phyloP scores from a whole-genome alignment of 148 eudicot genomes.

The Silene latifolia region DNA sequence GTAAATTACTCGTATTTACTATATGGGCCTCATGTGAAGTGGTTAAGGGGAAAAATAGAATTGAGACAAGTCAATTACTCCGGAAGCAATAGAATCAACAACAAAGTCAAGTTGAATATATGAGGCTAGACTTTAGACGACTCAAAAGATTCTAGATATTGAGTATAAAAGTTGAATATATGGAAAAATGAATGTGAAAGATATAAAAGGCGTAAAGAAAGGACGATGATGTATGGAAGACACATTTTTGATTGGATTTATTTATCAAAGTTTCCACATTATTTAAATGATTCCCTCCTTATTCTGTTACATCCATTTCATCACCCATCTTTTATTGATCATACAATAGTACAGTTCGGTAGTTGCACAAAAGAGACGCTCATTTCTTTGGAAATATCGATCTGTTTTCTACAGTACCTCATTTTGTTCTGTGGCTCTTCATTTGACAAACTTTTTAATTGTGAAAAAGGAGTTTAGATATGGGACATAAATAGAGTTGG shows the following conservation, averaged over 20 bases:
- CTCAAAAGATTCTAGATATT: slow-evolving; percentile 21
- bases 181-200: not conserved
- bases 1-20: too few relatives aligned
- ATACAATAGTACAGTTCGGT: not conserved
- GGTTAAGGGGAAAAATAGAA: too few relatives aligned
- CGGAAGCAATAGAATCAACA: not conserved
- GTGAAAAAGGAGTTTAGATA: too few relatives aligned
- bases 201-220: not conserved
- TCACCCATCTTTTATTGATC: not conserved
- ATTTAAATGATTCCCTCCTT: not conserved
- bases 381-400: too few relatives aligned
- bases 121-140: not conserved
- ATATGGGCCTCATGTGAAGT: too few relatives aligned
- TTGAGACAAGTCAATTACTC: too few relatives aligned
- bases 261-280: slow-evolving; percentile 1
- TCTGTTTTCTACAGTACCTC: too few relatives aligned
- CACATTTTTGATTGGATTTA: not conserved
- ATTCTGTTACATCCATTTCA: not conserved
- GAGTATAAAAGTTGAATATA: not conserved
- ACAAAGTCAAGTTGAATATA: not conserved
- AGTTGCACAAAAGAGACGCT: too few relatives aligned
- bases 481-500: too few relatives aligned
- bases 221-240: not conserved
- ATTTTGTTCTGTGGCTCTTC: too few relatives aligned
- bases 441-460: too few relatives aligned